These are phyloP conservation scores for Cercospora citrullina DNA, from an alignment of 2,329 filamentous ascomycete genomes.

Conservation along the genomic window DNA sequence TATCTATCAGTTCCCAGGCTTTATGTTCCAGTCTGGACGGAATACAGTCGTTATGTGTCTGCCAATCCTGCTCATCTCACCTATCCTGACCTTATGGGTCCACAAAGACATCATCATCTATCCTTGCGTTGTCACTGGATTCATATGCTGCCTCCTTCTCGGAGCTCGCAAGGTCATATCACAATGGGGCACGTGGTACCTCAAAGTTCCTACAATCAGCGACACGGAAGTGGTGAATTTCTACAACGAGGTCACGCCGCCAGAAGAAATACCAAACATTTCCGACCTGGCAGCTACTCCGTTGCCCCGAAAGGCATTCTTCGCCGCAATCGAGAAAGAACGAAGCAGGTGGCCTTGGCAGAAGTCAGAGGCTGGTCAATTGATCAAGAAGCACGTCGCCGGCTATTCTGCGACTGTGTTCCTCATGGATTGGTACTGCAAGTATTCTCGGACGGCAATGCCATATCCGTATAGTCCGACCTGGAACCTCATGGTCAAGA, in stretches of 20 bases:
- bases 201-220: conserved; percentile 51
- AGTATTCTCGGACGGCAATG: conserved; percentile 47
- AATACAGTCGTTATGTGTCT: conserved; percentile 33
- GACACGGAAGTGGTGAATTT: conserved; percentile 54
- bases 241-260: conserved; percentile 42
- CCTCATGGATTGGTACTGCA: conserved; percentile 56
- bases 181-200: conserved; percentile 61
- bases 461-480: conserved; percentile 58
- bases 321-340: conserved; percentile 50
- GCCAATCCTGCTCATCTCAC: conserved; percentile 11
- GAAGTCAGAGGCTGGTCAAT: conserved; percentile 45
- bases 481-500: conserved; percentile 60
- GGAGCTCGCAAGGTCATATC: conserved; percentile 56
- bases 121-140: conserved; percentile 55
- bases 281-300: conserved; percentile 53
- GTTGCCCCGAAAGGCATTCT: conserved; percentile 49
- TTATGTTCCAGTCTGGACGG: conserved; percentile 59
- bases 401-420: conserved; percentile 57
- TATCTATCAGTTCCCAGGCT: conserved; percentile 52
- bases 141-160: conserved; percentile 54
- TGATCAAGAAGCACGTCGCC: conserved; percentile 53
- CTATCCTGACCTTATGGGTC: conserved; percentile 30
- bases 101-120: conserved; percentile 53
- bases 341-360: conserved; percentile 46
- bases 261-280: conserved; percentile 46